These are phyloP conservation scores for Clohesyomyces aquaticus DNA, from an alignment of 495 filamentous ascomycete species.

Conservation along the genomic window DNA sequence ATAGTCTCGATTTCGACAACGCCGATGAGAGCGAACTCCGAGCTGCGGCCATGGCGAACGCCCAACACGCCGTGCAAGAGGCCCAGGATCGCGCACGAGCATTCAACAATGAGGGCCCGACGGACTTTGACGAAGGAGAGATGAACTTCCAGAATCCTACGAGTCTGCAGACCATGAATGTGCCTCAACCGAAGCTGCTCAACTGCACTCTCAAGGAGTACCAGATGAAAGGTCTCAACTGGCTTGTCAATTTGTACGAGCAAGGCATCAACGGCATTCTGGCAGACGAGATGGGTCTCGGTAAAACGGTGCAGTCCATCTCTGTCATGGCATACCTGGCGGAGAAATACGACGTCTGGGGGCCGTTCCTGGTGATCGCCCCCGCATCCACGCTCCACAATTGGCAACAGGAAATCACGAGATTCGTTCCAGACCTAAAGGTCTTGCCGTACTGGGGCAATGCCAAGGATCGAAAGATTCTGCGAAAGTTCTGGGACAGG, in stretches of 20 bases:
- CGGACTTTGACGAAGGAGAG: constrained; percentile 79
- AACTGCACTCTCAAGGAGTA: constrained; percentile 96
- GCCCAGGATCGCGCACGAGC: constrained; percentile 90
- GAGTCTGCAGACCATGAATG: constrained; percentile 88
- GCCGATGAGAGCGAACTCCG: constrained; percentile 84
- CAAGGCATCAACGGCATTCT: constrained; percentile 99
- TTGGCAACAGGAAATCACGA: constrained; percentile 97
- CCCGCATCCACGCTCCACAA: constrained; percentile 97
- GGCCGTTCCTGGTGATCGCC: constrained; percentile 95
- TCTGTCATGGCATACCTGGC: constrained; percentile 99
- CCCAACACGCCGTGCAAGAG: constrained; percentile 93
- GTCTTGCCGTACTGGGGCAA: constrained; percentile 97
- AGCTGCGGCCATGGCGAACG: constrained; percentile 89
- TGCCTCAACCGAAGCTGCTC: constrained; percentile 92
- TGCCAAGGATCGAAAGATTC: constrained; percentile 90
- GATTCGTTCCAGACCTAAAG: constrained; percentile 91
- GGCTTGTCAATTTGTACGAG: constrained; percentile 98
- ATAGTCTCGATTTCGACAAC: constrained; percentile 92
- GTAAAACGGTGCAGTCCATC: constrained; percentile 98
- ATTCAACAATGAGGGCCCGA: constrained; percentile 74
- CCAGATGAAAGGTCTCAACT: constrained; percentile 97
- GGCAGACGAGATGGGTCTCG: constrained; percentile 98
- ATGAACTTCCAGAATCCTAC: constrained; percentile 99
- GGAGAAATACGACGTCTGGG: constrained; percentile 97
- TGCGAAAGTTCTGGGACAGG: constrained; percentile 98